phyloP scores from a whole-genome alignment of 306 rosid species.

The Vigna radiata region DNA sequence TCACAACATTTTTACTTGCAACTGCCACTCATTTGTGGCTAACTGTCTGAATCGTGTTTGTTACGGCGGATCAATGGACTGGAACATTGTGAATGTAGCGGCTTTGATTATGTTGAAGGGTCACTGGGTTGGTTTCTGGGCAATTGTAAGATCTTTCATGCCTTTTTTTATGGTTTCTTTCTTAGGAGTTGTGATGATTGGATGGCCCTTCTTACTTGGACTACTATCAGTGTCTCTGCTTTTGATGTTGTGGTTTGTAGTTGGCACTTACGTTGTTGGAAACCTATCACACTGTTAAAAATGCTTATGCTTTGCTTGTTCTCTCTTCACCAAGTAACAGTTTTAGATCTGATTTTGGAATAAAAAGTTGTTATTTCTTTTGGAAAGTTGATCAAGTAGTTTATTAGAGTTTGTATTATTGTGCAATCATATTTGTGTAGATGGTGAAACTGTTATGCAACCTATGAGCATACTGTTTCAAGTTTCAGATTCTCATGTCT shows the following conservation, averaged over 20 bases:
- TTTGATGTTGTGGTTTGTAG: slow-evolving; percentile 75
- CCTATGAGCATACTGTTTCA: neutral
- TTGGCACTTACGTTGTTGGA: slow-evolving; percentile 67
- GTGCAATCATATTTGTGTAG: slow-evolving; percentile 3
- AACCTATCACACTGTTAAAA: slow-evolving; percentile 69
- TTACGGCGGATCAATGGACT: slow-evolving; percentile 79
- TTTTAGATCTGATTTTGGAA: slow-evolving; percentile 28
- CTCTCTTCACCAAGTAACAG: slow-evolving; percentile 1
- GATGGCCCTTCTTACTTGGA: slow-evolving; percentile 83
- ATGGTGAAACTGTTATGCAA: neutral
- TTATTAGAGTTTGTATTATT: neutral
- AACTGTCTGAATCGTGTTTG: slow-evolving; percentile 78
- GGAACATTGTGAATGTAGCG: slow-evolving; percentile 91
- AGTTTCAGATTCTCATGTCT: neutral
- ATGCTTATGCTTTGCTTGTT: slow-evolving; percentile 20
- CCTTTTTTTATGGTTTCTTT: slow-evolving; percentile 77
- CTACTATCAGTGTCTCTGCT: slow-evolving; percentile 68
- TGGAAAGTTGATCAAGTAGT: slow-evolving; percentile 29
- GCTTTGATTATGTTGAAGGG: slow-evolving; percentile 78
- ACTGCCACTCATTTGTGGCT: slow-evolving; percentile 79
- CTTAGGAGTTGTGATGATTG: slow-evolving; percentile 71
- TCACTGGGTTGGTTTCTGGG: slow-evolving; percentile 72
- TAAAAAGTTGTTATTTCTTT: neutral
- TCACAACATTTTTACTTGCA: slow-evolving; percentile 93
- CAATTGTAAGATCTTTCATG: slow-evolving; percentile 78